A percentile compares a stretch with the other conserved stretches of the same genome.
phyloP scores from a whole-genome alignment of 441 rosid species.

The California macrophylla region DNA sequence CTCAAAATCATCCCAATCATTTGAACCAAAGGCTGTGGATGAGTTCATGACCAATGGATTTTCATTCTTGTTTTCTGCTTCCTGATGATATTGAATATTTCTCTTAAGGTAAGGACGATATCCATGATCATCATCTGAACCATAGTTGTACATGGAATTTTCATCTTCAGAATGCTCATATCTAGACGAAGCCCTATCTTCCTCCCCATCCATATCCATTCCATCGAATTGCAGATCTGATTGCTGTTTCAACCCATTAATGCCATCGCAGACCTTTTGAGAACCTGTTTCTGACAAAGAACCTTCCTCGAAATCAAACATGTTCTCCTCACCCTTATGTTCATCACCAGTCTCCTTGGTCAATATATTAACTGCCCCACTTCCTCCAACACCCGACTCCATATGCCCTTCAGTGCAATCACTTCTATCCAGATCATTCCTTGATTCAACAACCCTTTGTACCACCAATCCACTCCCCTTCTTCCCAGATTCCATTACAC shows the following conservation, averaged over 20 bases:
- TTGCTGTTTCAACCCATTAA: conserved; percentile 21
- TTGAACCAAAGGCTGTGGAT: conserved; percentile 69
- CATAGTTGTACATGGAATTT: conserved; percentile 46
- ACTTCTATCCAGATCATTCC: not conserved
- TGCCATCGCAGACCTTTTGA: conserved; percentile 16
- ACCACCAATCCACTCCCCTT: not conserved
- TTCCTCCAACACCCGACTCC: conserved; percentile 7
- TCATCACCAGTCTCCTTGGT: conserved; percentile 7
- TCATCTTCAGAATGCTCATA: conserved; percentile 53
- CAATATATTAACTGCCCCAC: conserved; percentile 11
- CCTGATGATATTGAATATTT: conserved; percentile 16
- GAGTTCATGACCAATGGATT: conserved; percentile 63
- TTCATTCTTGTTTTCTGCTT: conserved; percentile 26
- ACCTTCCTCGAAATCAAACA: conserved; percentile 7
- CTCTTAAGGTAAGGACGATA: conserved; percentile 23
- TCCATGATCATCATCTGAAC: conserved; percentile 40
- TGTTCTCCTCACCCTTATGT: conserved; percentile 6
- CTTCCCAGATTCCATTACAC: not conserved
- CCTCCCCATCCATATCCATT: conserved; percentile 23
- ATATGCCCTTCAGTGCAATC: not conserved
- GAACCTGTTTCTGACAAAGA: conserved; percentile 15
- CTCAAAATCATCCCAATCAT: conserved; percentile 87
- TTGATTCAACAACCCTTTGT: not conserved
- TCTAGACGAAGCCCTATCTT: conserved; percentile 32
- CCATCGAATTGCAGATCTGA: conserved; percentile 17